Conservation (phyloP, 176 grass and related monocot species). For the Chloris gayana region DNA sequence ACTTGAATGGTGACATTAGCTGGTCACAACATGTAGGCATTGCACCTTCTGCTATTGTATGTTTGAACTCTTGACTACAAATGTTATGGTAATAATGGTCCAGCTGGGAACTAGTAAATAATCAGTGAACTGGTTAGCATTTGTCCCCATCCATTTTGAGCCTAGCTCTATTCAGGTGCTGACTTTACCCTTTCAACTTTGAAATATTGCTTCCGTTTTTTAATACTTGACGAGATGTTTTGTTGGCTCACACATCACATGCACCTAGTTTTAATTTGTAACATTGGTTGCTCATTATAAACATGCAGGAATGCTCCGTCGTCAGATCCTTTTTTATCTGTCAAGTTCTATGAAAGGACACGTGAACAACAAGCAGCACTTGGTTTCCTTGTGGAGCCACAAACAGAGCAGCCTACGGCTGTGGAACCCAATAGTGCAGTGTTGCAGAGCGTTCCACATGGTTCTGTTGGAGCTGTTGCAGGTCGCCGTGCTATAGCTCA, state of each 20-base stretch:
- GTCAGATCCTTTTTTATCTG: slow-evolving; percentile 70
- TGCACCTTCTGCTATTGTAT: not conserved
- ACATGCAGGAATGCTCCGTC: slow-evolving; percentile 70
- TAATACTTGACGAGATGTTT: not conserved
- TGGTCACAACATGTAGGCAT: not conserved
- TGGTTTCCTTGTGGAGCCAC: slow-evolving; percentile 87
- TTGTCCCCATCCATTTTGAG: not conserved
- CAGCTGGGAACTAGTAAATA: not conserved
- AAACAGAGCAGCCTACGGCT: slow-evolving; percentile 46
- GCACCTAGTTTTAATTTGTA: not conserved
- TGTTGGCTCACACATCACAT: not conserved
- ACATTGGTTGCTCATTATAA: not conserved
- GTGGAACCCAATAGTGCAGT: slow-evolving; percentile 40
- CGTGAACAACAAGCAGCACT: slow-evolving; percentile 72
- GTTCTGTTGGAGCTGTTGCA: slow-evolving; percentile 83
- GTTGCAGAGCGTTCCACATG: slow-evolving; percentile 54
- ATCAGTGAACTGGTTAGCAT: not conserved
- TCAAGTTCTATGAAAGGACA: slow-evolving; percentile 87
- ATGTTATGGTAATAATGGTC: not conserved
- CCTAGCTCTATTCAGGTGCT: not conserved
- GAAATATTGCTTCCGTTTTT: not conserved
- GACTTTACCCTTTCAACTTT: not conserved
- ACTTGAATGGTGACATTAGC: not conserved
- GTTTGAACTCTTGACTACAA: not conserved
- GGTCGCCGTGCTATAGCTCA: slow-evolving; percentile 86